Base-by-base conservation (phyloP, 2,329 filamentous ascomycete species). In the Diaporthe ilicicola region DNA sequence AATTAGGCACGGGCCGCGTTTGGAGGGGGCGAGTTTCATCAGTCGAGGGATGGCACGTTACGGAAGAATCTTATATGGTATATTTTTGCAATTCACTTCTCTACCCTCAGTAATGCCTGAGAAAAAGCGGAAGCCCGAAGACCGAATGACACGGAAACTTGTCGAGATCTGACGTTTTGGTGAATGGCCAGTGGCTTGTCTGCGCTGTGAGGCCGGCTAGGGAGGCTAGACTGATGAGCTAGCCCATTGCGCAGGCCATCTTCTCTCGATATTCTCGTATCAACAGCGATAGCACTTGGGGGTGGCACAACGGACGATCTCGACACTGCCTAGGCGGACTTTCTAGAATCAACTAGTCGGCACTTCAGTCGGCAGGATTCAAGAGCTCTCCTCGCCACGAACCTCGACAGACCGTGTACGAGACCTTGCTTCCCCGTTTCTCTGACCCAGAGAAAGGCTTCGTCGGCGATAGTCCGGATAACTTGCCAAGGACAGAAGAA, bases 21-120 rank as follows among this genome's bases (percentile, higher is more conserved):
- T 29, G 17, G 8, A 24, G 50, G 59, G 59, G 59, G 59, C 59
- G 44, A 34, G 59, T 64, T 64, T 64, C 59, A 64, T 64, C n/a
- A 7, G 48, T 48, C 27, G 42, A 24, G 24, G 42, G 19, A 48
- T 48, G 19, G 22, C 44, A 24, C 15, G 2, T 37, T 42, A 29
- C 27, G 42, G 37, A 48, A 27, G 6, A 34, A n/a, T 24, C 5
- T 24, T 19, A 19, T 22, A 3, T 50, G 22, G 32, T 50, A n/a
- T 37, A 64, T 64, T 64, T 62, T 50, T 64, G 29, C 46, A 37
- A 12, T 24, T 6, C 12, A 32, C n/a, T 2, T 37, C 8, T 19
- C 29, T 50, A 37, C 22, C 29, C 5, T 12, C 8, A 13, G 10
- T 19, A 12, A 13, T 4, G 29, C 13, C 8, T 17, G 42, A 15